Evolutionary conservation across 768 basidiomycete genomes (phyloP).

Genomic region (Austroboletus festivus): DNA sequence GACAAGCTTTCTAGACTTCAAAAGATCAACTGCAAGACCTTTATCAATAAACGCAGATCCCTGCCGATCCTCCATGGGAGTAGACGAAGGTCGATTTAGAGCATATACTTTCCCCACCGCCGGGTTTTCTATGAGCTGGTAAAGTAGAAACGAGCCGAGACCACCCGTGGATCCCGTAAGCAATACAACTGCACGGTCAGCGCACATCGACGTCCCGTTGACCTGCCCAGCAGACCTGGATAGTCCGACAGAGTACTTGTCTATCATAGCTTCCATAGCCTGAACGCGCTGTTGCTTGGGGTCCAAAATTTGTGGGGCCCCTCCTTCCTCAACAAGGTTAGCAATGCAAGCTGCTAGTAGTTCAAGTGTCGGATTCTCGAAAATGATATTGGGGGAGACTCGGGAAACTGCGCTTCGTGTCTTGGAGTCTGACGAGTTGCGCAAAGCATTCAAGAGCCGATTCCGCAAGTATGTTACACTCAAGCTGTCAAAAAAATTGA

Average conservation of each 20-base stretch:
- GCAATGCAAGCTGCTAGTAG: conserved; percentile 27
- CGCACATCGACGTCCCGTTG: no score
- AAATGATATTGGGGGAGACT: conserved; percentile 34
- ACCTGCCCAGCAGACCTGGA: conserved; percentile 21
- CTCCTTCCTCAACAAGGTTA: conserved; percentile 1
- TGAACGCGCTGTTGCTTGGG: background rate
- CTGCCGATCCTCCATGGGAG: conserved; percentile 28
- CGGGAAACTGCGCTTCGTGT: conserved; percentile 22
- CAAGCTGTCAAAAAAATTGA: conserved; percentile 19
- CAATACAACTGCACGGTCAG: conserved; percentile 2
- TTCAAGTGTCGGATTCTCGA: conserved; percentile 40
- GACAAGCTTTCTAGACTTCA: conserved; percentile 33
- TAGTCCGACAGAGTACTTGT: conserved; percentile 33
- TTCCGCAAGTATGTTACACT: conserved; percentile 31
- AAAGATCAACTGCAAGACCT: conserved; percentile 28
- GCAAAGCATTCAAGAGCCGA: conserved; percentile 20
- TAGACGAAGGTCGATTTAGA: conserved; percentile 28
- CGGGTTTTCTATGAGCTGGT: conserved; percentile 24
- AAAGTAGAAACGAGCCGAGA: conserved; percentile 39
- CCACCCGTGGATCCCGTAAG: conserved; percentile 45
- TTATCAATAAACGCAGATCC: conserved; percentile 33
- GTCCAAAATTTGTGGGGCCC: no score
- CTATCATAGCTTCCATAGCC: conserved; percentile 36
- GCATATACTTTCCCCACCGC: conserved; percentile 32
- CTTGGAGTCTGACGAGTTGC: conserved; percentile 29